These are phyloP conservation scores for Geotrichum ghanense DNA, from an alignment of 805 yeast genomes.

Conservation along the genomic window DNA sequence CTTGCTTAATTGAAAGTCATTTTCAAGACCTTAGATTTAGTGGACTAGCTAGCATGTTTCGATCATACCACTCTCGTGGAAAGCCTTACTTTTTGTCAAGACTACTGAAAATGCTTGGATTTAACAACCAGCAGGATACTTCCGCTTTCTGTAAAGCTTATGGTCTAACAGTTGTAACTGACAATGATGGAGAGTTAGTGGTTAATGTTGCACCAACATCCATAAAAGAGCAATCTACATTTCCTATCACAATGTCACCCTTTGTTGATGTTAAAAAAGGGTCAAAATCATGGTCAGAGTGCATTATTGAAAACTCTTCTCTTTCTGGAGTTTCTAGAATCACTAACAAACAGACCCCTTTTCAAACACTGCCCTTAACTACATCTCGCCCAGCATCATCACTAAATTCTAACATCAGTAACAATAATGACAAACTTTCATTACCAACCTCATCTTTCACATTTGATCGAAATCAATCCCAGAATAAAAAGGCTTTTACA, in stretches of 20 bases:
- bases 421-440: too few relatives aligned
- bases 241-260: slow-evolving; percentile 36
- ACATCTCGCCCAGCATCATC: too few relatives aligned
- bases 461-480: too few relatives aligned
- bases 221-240: slow-evolving; percentile 31
- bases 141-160: slow-evolving; percentile 51
- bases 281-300: slow-evolving; percentile 18
- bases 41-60: slow-evolving; percentile 55
- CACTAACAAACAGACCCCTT: background rate
- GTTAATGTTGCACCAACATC: slow-evolving; percentile 33
- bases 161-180: slow-evolving; percentile 35
- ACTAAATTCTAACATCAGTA: too few relatives aligned
- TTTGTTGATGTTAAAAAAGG: slow-evolving; percentile 31
- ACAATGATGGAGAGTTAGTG: slow-evolving; percentile 22
- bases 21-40: slow-evolving; percentile 68
- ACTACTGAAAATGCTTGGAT: slow-evolving; percentile 47
- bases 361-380: slow-evolving; percentile 1
- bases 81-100: slow-evolving; percentile 46
- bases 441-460: too few relatives aligned
- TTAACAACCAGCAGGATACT: slow-evolving; percentile 47
- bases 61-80: slow-evolving; percentile 58
- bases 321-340: slow-evolving; percentile 5
- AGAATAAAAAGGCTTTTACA: too few relatives aligned
- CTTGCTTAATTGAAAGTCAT: slow-evolving; percentile 69
- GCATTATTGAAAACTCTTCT: slow-evolving; percentile 31